Evolutionary conservation across 441 rosid species (phyloP).

Genomic region (Adansonia madagascariensis): DNA sequence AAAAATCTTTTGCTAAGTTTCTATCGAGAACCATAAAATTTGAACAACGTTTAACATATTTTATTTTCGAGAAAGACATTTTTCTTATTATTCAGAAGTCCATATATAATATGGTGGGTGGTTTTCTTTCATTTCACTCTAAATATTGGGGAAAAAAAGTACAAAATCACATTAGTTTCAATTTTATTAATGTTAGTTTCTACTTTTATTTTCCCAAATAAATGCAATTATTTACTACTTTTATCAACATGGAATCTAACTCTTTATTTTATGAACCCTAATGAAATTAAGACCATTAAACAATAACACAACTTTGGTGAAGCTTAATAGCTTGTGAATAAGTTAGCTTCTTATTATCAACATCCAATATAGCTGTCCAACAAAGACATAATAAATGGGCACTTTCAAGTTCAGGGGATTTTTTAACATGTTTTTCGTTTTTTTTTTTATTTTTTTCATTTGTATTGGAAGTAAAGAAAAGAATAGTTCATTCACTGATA

Average conservation of each 20-base stretch:
- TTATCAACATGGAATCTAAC: neutral
- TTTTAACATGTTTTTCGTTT: neutral
- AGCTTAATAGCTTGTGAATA: neutral
- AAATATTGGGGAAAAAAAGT: neutral
- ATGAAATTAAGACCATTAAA: neutral
- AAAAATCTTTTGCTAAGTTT: no score
- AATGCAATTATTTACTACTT: neutral
- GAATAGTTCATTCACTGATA: constrained; percentile 11
- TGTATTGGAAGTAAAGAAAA: neutral
- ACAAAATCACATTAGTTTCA: neutral
- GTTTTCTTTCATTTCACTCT: neutral
- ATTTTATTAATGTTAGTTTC: neutral
- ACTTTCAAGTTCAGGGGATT: neutral
- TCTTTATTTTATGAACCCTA: neutral
- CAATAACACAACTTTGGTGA: constrained; percentile 4
- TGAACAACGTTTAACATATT: neutral
- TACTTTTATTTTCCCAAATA: neutral
- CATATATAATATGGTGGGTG: neutral
- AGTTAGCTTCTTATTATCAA: neutral
- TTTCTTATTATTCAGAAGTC: neutral
- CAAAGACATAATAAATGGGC: neutral
- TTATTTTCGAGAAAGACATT: neutral
- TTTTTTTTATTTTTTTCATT: neutral
- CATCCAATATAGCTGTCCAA: constrained; percentile 10
- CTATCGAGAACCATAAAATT: neutral